Base-by-base conservation (phyloP, 2,329 filamentous ascomycete genomes). In the Aspergillus sp. region DNA sequence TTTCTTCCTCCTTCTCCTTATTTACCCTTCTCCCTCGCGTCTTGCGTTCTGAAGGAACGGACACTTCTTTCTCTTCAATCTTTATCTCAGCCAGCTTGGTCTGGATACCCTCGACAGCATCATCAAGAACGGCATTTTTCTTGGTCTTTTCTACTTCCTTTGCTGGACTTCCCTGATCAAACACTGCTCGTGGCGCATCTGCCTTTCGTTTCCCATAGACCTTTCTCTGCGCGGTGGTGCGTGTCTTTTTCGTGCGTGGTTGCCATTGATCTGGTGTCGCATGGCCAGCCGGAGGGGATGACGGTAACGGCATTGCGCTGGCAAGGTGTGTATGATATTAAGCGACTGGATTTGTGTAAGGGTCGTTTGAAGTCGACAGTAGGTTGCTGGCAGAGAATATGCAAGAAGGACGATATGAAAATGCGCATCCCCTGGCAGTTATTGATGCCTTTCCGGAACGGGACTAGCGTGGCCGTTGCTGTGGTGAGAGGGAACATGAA, bases 131-230 rank as follows among this genome's bases (percentile, higher is more conserved):
- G 6, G 32, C 10, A 31, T 33, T 37, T 6, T 47, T 11, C 4
- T 44, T 42, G 4, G 40, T 19, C 8, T 41, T 46, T 43, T 45
- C 36, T 27, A 41, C 8, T 3, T 10, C 35, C 34, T 50, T 58
- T 5, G 42, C 43, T 8, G 58, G 59, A 39, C 63, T 63, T 27
- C 50, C 50, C 12, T 65, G 50, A 10, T 64, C 64, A 11, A 68
- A 59, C 1, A 67, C 64, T 4, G 65, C 63, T n/a, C 59, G 52
- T 0, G 66, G 59, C 3, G 64, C 60, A 48, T 67, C 60, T 12
- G 48, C 56, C 31, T 52, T 57, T 38, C 59, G 51, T 39, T 67
- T 66, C 9, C 65, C 66, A 33, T 67, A 67, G 8, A 68, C 65
- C 43, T 53, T 59, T 39, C 58, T 52, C 13, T 62, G 59, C 6